phyloP scores from a whole-genome alignment of 441 rosid species.

The Corymbia citriodora region DNA sequence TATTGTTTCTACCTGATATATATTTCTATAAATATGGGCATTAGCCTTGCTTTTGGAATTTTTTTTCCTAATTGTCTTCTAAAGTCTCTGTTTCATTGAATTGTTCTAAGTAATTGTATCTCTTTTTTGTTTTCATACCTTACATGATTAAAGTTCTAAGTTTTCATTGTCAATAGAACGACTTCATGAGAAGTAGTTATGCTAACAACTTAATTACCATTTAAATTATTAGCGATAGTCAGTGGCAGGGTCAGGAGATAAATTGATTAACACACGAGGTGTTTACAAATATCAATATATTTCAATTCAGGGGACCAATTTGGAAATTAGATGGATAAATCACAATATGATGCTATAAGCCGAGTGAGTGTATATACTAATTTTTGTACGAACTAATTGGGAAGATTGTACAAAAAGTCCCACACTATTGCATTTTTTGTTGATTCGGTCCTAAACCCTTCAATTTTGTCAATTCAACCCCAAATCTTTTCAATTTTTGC shows the following conservation, averaged over 20 bases:
- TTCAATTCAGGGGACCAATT: neutral
- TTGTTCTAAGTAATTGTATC: neutral
- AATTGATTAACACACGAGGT: neutral
- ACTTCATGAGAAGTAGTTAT: neutral
- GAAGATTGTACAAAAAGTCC: too few species aligned
- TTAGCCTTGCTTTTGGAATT: neutral
- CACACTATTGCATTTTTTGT: neutral
- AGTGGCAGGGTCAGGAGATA: neutral
- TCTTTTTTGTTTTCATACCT: neutral
- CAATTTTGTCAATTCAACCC: rapidly evolving
- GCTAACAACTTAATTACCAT: neutral
- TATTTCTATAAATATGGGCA: neutral
- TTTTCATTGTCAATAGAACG: too few species aligned
- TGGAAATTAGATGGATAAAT: neutral
- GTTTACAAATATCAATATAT: neutral
- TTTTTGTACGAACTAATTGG: neutral
- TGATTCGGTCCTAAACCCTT: rapidly evolving
- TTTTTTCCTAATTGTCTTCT: neutral
- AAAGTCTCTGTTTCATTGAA: neutral
- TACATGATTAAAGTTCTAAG: neutral
- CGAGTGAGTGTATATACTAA: neutral
- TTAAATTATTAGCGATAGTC: too few species aligned
- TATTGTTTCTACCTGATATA: too few species aligned
- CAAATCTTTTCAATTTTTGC: neutral
- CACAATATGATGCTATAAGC: neutral